A percentile compares a stretch with the other conserved stretches of the same genome.
Conservation (phyloP, 495 filamentous ascomycete genomes). For the Parathielavia hyrcaniae region DNA sequence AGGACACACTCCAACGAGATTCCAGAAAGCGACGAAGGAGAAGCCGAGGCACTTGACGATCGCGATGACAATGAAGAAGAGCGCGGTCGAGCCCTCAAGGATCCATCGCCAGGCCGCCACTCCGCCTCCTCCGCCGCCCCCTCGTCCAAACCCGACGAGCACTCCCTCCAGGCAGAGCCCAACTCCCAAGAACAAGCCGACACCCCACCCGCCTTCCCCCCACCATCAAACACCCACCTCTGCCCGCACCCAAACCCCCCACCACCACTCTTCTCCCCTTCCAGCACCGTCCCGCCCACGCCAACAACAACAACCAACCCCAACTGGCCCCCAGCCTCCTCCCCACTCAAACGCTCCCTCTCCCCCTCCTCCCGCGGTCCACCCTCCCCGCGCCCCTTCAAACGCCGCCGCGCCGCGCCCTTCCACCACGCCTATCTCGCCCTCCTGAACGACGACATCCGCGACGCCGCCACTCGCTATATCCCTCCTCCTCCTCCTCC, state of each 20-base stretch:
- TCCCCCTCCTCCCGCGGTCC: background rate
- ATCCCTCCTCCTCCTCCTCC: slow-evolving; percentile 8
- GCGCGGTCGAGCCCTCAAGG: background rate
- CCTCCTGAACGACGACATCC: slow-evolving; percentile 54
- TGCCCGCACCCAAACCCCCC: background rate
- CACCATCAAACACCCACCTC: background rate
- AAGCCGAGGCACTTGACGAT: background rate
- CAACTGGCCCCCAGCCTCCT: background rate
- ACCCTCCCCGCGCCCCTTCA: slow-evolving; percentile 23
- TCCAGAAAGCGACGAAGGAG: slow-evolving; percentile 17
- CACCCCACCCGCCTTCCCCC: background rate
- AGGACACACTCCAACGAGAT: slow-evolving; percentile 2
- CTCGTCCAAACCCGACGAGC: background rate
- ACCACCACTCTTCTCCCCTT: background rate
- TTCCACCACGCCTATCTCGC: slow-evolving; percentile 52
- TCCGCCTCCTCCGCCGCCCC: slow-evolving; percentile 10
- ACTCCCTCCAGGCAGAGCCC: background rate
- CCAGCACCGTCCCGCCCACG: slow-evolving; percentile 15
- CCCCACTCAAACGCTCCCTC: slow-evolving; percentile 16
- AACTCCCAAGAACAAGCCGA: background rate
- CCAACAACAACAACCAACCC: slow-evolving; percentile 5
- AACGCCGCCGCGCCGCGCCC: slow-evolving; percentile 28
- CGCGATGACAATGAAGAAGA: background rate
- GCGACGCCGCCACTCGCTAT: slow-evolving; percentile 34
- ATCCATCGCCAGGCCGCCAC: background rate